Conservation (phyloP, 129 eudicot genomes). For the Daucus carota region DH1_v3.0 NC_030386.2:13990001-13990500, state of each 20-base stretch:
- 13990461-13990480: too few relatives aligned
- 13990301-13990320: too few relatives aligned
- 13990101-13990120: constrained; percentile 13
- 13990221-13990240: neutral
- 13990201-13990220: neutral
- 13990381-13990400: too few relatives aligned
- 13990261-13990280: neutral
- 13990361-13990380: too few relatives aligned
- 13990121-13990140: constrained; percentile 4
- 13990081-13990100: constrained; percentile 22
- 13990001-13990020: neutral
- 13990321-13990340: too few relatives aligned
- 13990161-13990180: constrained; percentile 24
- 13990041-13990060: constrained; percentile 21
- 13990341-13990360: too few relatives aligned
- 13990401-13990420: too few relatives aligned
- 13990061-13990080: constrained; percentile 23
- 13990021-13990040: constrained; percentile 8
- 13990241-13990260: neutral
- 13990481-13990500: too few relatives aligned
- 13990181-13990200: neutral
- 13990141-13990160: neutral
- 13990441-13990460: too few relatives aligned
- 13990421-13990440: too few relatives aligned
- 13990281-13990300: too few relatives aligned